Percentiles rank a stretch among this genome's conserved stretches.
Conservation (phyloP, 2,329 filamentous ascomycete species). For the Mycogone perniciosa region DNA sequence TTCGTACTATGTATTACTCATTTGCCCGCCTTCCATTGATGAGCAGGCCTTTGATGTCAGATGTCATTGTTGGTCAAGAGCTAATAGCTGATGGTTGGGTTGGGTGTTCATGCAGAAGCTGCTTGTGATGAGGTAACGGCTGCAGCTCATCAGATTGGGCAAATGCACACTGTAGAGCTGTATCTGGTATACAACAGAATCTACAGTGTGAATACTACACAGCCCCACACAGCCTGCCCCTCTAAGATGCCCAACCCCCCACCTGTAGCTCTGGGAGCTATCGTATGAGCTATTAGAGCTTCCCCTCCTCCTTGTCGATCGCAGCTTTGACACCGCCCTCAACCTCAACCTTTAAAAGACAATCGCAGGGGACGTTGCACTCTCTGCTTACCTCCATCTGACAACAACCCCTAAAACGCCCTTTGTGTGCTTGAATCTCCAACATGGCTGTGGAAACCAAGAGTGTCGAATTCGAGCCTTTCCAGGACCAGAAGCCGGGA, state of each 20-base stretch:
- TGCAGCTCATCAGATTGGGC: slow-evolving; percentile 6
- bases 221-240: slow-evolving; percentile 16
- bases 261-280: slow-evolving; percentile 19
- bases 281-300: slow-evolving; percentile 18
- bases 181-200: rapidly evolving
- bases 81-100: slow-evolving; percentile 1
- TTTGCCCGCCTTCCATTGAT: neutral
- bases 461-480: slow-evolving; percentile 77
- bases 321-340: slow-evolving; percentile 10
- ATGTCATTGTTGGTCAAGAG: slow-evolving; percentile 9
- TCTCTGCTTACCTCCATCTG: neutral
- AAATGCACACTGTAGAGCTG: neutral
- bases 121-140: slow-evolving; percentile 3
- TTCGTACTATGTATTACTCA: neutral
- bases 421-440: neutral
- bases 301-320: slow-evolving; percentile 13
- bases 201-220: slow-evolving; percentile 19
- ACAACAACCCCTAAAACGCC: neutral
- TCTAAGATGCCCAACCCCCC: slow-evolving; percentile 24
- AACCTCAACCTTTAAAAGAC: neutral
- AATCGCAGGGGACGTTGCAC: neutral
- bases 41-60: neutral
- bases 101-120: slow-evolving; percentile 3
- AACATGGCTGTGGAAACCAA: slow-evolving; percentile 57
- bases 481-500: slow-evolving; percentile 96